Base-by-base conservation (phyloP, 2,329 filamentous ascomycete genomes). In the Knufia fluminis region DNA sequence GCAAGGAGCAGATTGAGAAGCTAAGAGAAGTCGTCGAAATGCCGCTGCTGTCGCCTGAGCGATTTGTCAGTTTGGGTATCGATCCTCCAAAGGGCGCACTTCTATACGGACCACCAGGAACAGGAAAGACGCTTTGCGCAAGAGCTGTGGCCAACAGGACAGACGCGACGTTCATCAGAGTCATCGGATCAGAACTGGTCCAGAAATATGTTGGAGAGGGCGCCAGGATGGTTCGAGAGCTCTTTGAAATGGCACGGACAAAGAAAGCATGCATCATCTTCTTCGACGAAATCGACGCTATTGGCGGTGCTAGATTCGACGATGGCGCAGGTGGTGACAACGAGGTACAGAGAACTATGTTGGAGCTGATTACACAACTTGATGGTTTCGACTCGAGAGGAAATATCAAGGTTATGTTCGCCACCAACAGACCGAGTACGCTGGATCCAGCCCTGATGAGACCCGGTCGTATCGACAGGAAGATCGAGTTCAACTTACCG, bases 251-350 rank as follows among this genome's bases (percentile, higher is more conserved):
- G 92, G 92, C 92, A 8, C 83, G 92, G 60, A 97, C 92, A 50
- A 98, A 98, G 79, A 98, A 98, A 73, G 92, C 92, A 0, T 98
- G 92, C 70, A 98, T 98, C 66, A 98, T 98, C 72, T 98, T 98
- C 82, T 94, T 95, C 64, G 92, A 98, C 67, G 92, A 98, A 73
- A 92, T 97, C 55, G 91, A 97, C 68, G 91, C 91, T 43, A 87
- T 97, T 49, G 91, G 91, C 64, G 91, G 91, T 60, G 91, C 91
- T 33, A 87, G 91, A 68, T 96, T 97, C 65, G 91, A 97, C 62
- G 91, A 97, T 61, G 91, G 91, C 58, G 91, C 91, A 55, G 91
- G 91, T 61, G 91, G 91, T 63, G 91, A 97, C 70, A 97, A 97
- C 65, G 91, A 97, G 68, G 91, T 97, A 4, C 91, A 97, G 70